Evolutionary conservation across 257 asterid species (phyloP), one percentile per base, ranked within the genome.

Genomic region (Striga asiatica): DNA sequence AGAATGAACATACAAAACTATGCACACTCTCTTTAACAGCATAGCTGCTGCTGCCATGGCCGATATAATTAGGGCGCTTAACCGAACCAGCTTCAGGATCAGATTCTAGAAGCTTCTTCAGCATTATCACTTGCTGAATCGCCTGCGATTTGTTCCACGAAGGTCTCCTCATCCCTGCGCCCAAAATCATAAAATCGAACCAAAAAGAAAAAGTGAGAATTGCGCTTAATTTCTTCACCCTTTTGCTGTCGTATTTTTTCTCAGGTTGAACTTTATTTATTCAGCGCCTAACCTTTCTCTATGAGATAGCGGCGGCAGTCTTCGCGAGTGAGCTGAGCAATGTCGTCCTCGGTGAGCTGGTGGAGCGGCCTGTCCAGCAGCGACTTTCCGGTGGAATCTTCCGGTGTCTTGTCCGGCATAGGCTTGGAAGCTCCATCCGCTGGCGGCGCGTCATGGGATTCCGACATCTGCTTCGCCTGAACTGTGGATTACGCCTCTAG

Each of bases 91-190:
- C 52, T 47, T 72, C 82, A 56, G 81, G 66, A 51, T 79, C 32
- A 64, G 81, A 52, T 46, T 79, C 93, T 1, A 76, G 77, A 29
- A 82, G 84, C 45, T 60, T 60, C 68, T 82, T 82, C 14, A 82
- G 83, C 45, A 80, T 79, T 45, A 79, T 74, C 48, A 82, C 88
- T 58, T 82, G 93, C 71, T 82, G 88, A 75, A 82, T 79, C 74
- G 93, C 93, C 67, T 82, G 93, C 16, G 93, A 82, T 76, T 82
- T 82, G 75, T 82, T 82, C 93, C 88, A 82, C 24, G 93, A 82
- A 6, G 88, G 93, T 55, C 78, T 72, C 69, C 93, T 72, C 93
- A 82, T 82, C 42, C 93, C 93, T 82, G 64, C 52, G 29, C 7
- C 18, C 37, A 23, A 51, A 19, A 0, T 3, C 51, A 2, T 1